Evolutionary conservation across 371 early-diverging fungal species (phyloP).

Genomic region (Mortierella sp.): DNA sequence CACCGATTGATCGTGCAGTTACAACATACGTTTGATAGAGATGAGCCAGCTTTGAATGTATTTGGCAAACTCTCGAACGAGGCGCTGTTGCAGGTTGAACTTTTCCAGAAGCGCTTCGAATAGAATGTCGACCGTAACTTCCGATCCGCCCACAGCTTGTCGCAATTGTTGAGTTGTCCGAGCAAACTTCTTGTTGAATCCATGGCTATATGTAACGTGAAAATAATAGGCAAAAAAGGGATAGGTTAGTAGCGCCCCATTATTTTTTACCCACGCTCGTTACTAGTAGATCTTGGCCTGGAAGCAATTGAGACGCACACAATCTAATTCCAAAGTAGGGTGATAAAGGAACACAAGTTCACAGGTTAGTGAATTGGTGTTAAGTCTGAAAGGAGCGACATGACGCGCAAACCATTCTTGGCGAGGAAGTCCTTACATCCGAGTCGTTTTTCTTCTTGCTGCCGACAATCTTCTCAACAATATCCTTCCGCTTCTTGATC

Average conservation of each 20-base stretch:
- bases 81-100: constrained; percentile 72
- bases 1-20: no score
- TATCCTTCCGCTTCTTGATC: constrained; percentile 86
- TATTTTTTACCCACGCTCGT: not conserved
- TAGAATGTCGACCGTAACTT: constrained; percentile 69
- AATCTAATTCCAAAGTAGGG: constrained; percentile 24
- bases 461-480: constrained; percentile 83
- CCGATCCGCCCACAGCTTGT: constrained; percentile 67
- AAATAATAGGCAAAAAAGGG: not conserved
- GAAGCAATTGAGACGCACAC: constrained; percentile 9
- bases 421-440: constrained; percentile 60
- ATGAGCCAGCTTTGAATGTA: constrained; percentile 71
- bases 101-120: constrained; percentile 71
- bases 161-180: constrained; percentile 74
- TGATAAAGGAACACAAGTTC: not conserved
- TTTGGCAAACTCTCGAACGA: constrained; percentile 65
- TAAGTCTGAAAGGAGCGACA: no score
- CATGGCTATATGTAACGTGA: constrained; percentile 63
- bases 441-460: constrained; percentile 76
- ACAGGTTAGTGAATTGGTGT: not conserved
- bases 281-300: not conserved
- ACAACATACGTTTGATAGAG: constrained; percentile 57
- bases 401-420: no score
- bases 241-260: not conserved
- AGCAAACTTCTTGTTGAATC: constrained; percentile 80